Base-by-base conservation (phyloP, 169 alveolate genomes). In the Plasmodium malariae region DNA sequence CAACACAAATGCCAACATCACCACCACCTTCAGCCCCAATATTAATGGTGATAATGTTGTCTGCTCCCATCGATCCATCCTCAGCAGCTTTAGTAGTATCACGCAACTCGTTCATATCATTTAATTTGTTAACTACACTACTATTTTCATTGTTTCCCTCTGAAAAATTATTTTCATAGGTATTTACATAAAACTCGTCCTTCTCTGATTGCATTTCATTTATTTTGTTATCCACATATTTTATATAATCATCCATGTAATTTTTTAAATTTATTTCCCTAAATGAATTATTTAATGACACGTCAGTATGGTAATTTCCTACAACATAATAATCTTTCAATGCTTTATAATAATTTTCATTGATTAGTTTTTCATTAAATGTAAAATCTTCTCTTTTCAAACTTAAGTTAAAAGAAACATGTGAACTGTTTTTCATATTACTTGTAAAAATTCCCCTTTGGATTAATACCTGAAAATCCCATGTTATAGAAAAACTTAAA, bases 391-490 rank as follows among this genome's bases (percentile, higher is more conserved):
- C 92, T 37, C 30, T 59, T n/a, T 86, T 86, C 5, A 86, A 69
- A 86, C 34, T 60, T 14, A 86, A 57, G 17, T 59, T 86, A 21
- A 86, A 69, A 14, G 86, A 37, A n/a, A 11, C 21, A 72, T 71
- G 21, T 0, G 76, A 69, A 21, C 26, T 21, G 30, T 86, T 86
- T 17, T 70, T 86, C 92, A 86, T 86, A 19, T 86, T 86, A 24
- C 32, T 71, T 0, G 92, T 86, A 63, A 86, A 86, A 5, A 86
- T 86, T 2, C 92, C 92, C 21, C 51, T 86, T 65, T 86, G 92
- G 0, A 60, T 54, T 51, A 86, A 59, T 36, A 70, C 45, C 6
- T 55, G 62, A 11, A 86, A 55, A 69, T 86, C 92, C 92, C 92
- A 86, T 12, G 92, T 86, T 4, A 86, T 57, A 1, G 92, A 86